These are phyloP conservation scores for Amanita brunnescens DNA, from an alignment of 768 basidiomycete genomes.

Conservation along the genomic window DNA sequence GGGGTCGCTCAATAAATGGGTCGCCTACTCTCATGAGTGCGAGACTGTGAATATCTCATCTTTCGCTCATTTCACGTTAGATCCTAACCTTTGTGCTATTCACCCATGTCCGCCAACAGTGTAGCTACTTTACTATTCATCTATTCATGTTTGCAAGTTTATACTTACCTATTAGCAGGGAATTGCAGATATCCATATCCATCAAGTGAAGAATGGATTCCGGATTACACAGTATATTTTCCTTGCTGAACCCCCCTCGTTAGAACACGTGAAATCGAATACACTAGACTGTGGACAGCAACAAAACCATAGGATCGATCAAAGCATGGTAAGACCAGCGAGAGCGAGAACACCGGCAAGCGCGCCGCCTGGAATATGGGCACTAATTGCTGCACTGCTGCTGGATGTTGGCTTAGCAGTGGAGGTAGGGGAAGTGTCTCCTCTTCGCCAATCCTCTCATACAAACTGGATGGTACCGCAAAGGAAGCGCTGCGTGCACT, in stretches of 20 bases:
- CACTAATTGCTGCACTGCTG: not conserved
- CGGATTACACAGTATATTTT: not conserved
- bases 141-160: too few relatives aligned
- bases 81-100: too few relatives aligned
- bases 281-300: not conserved
- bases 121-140: too few relatives aligned
- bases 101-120: too few relatives aligned
- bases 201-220: not conserved
- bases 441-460: too few relatives aligned
- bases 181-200: too few relatives aligned
- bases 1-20: not conserved
- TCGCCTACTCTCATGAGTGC: not conserved
- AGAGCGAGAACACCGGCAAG: constrained; percentile 5
- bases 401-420: not conserved
- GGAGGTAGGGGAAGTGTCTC: not conserved
- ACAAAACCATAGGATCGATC: not conserved
- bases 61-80: too few relatives aligned
- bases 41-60: not conserved
- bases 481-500: too few relatives aligned
- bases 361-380: not conserved
- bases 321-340: constrained; percentile 2
- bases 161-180: too few relatives aligned
- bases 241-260: too few relatives aligned
- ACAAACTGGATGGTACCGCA: too few relatives aligned
- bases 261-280: too few relatives aligned